Conservation (phyloP, 208 protist species). For the Balamuthia mandrillaris region DNA sequence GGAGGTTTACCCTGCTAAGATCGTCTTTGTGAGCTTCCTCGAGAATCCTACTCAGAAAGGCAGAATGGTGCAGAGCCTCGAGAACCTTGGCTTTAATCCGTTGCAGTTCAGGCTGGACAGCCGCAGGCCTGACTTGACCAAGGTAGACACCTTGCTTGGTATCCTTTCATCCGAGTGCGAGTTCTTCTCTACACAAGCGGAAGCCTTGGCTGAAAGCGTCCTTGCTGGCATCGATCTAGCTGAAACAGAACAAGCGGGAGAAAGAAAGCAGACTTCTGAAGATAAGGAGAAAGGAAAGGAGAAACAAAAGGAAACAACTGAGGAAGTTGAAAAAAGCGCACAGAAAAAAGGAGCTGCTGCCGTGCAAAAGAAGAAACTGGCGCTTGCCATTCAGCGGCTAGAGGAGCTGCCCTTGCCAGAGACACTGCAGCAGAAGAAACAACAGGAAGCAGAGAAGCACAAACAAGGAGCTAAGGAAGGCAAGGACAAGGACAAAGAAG, state of each 20-base stretch:
- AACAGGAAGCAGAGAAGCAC: background rate
- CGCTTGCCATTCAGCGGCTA: too few relatives aligned
- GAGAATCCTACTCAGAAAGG: background rate
- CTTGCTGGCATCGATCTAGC: background rate
- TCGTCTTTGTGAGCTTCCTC: conserved; percentile 26
- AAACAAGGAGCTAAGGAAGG: background rate
- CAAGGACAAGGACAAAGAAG: background rate
- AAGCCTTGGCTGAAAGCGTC: background rate
- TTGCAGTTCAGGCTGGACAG: conserved; percentile 6
- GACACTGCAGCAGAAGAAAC: background rate
- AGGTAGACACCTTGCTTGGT: conserved; percentile 23
- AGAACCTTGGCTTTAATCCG: background rate
- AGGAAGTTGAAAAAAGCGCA: too few relatives aligned
- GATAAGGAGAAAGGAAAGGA: background rate
- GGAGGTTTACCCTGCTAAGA: conserved; percentile 15
- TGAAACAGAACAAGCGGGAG: background rate
- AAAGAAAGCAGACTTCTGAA: background rate
- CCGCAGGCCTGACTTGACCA: background rate
- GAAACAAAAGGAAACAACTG: background rate
- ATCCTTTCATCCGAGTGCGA: background rate
- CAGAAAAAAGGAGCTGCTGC: too few relatives aligned
- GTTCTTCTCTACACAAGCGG: background rate
- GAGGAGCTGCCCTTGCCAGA: too few relatives aligned
- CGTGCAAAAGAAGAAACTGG: too few relatives aligned
- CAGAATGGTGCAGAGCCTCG: background rate